Evolutionary conservation across 345 rosid genomes (phyloP), one percentile per base, ranked within the genome.

Genomic region (Populus ilicifolia): DNA sequence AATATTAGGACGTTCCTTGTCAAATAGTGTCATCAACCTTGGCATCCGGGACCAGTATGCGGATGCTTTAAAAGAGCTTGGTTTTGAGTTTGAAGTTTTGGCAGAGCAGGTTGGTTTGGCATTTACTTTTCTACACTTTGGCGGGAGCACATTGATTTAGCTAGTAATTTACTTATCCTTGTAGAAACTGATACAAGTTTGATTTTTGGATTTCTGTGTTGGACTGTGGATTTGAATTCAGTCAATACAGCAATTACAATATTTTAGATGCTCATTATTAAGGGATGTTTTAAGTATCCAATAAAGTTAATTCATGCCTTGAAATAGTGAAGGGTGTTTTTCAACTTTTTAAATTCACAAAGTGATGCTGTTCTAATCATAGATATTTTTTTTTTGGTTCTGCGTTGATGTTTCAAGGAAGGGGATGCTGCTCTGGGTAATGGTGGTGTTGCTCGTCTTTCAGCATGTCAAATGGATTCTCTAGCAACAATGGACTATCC

Each of bases 371-470:
- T 33, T 52, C 67, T 50, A 25, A 65, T 71, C 36, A 38, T 41
- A 21, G 20, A 10, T 72, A 0, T 39, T 39, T 74, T n/a, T 69
- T 54, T 66, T 65, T 10, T 66, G 8, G 38, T 33, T 20, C 16
- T 29, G 67, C 36, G 0, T 8, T 66, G 79, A 75, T 76, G 50
- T 66, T 77, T 43, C 30, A 75, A 84, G 89, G 89, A 87, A 81
- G 87, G 89, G 78, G 88, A 87, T 87, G 88, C 88, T 71, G 85
- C 86, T 39, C 86, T 87, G 71, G 88, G 89, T 50, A 87, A 87
- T 81, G 89, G 89, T 77, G 89, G 89, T 64, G 88, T 87, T 77
- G 88, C 87, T 79, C 88, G 88, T 79, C 85, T 87, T 77, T 84
- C 88, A 69, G 88, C 89, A 14, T 87, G 89, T 77, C 88, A 84